Conservation (phyloP, 139 green algal species). For the Dunaliella primolecta region DNA sequence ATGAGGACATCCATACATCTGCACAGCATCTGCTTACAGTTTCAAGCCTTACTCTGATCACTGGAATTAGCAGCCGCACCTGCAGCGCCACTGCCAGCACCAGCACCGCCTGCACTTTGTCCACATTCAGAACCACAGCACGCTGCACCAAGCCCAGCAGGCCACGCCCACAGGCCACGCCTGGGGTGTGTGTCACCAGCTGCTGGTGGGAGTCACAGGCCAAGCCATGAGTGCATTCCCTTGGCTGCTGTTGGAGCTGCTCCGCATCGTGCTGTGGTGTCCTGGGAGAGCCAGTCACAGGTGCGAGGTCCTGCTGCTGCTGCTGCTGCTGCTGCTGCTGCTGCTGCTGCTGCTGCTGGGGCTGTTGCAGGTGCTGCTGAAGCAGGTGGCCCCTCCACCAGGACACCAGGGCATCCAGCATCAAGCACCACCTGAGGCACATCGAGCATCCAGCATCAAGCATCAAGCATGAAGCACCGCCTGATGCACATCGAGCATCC, state of each 20-base stretch:
- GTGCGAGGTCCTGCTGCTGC: background rate
- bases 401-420: background rate
- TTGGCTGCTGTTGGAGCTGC: background rate
- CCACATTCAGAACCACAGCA: slow-evolving; percentile 23
- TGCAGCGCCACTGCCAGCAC: slow-evolving; percentile 6
- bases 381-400: background rate
- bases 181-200: background rate
- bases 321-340: background rate
- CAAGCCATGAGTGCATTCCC: too few relatives aligned
- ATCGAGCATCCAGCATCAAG: background rate
- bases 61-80: too few relatives aligned
- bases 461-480: too few relatives aligned
- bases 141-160: slow-evolving; percentile 19
- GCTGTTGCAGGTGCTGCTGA: background rate
- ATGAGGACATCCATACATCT: too few relatives aligned
- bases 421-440: background rate
- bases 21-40: too few relatives aligned
- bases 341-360: background rate
- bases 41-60: too few relatives aligned
- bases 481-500: too few relatives aligned
- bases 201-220: too few relatives aligned
- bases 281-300: background rate
- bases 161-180: background rate
- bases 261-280: background rate
- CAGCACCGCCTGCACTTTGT: background rate